Evolutionary conservation across 1,284 basidiomycete genomes (phyloP).

Genomic region (Abortiporus biennis): DNA sequence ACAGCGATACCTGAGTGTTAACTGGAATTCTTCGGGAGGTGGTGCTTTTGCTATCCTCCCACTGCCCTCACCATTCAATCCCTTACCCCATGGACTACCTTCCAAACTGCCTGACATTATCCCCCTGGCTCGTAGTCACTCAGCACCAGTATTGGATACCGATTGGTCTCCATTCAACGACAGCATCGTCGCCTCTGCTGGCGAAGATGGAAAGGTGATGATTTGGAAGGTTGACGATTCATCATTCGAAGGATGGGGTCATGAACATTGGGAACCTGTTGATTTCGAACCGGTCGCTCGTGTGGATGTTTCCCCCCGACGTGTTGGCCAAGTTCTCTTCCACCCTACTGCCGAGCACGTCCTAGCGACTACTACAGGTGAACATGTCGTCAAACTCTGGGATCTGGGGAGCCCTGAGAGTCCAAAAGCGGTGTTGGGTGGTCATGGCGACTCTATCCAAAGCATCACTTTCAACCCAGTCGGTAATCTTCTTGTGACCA

Average conservation of each 20-base stretch:
- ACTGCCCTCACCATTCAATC: conserved; percentile 67
- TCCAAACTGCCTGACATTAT: conserved; percentile 89
- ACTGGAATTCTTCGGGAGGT: conserved; percentile 95
- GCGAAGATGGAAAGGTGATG: conserved; percentile 91
- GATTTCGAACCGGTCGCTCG: conserved; percentile 82
- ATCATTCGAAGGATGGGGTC: conserved; percentile 82
- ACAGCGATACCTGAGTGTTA: conserved; percentile 83
- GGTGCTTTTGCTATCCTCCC: conserved; percentile 95
- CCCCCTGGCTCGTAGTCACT: conserved; percentile 86
- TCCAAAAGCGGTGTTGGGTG: conserved; percentile 57
- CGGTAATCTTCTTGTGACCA: conserved; percentile 74
- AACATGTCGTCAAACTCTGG: conserved; percentile 89
- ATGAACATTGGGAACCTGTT: conserved; percentile 74
- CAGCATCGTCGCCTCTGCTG: conserved; percentile 81
- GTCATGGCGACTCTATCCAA: conserved; percentile 89
- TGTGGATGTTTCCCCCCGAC: conserved; percentile 73
- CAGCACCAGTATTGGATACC: conserved; percentile 88
- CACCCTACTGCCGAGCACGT: conserved; percentile 90
- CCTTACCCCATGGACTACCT: conserved; percentile 49
- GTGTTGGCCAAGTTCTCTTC: conserved; percentile 93
- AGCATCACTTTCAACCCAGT: conserved; percentile 80
- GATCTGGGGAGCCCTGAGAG: conserved; percentile 73
- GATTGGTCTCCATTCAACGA: conserved; percentile 97
- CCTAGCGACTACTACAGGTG: conserved; percentile 83
- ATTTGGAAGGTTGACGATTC: conserved; percentile 80